Evolutionary conservation across 805 yeast species (phyloP).

Genomic region (Jamesozyma jinghongensis): DNA sequence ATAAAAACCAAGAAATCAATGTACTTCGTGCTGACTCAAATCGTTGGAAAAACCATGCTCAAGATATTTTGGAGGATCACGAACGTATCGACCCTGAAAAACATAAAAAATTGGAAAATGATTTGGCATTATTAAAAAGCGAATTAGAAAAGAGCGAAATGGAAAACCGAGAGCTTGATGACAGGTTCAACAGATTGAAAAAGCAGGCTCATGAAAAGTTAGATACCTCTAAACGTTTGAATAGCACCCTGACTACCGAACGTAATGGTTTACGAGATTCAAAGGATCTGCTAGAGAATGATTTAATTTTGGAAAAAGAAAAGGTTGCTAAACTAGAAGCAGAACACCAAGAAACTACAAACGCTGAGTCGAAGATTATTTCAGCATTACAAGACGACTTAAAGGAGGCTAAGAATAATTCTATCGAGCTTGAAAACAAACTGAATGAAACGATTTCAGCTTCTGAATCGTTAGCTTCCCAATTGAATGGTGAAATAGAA

Average conservation of each 20-base stretch:
- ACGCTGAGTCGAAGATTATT: background rate
- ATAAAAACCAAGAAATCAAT: constrained; percentile 41
- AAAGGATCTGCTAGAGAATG: constrained; percentile 30
- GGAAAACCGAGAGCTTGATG: constrained; percentile 29
- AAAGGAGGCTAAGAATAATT: constrained; percentile 12
- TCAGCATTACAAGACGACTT: constrained; percentile 11
- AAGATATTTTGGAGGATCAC: constrained; percentile 37
- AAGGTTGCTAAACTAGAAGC: constrained; percentile 1
- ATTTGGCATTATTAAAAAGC: constrained; percentile 18
- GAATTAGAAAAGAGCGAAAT: constrained; percentile 17
- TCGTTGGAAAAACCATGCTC: constrained; percentile 49
- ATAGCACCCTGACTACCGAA: constrained; percentile 34
- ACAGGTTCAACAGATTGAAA: constrained; percentile 26
- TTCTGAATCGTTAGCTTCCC: constrained; percentile 6
- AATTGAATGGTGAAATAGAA: constrained; percentile 8
- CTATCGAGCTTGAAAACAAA: constrained; percentile 13
- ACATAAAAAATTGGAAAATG: constrained; percentile 30
- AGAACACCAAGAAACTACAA: background rate
- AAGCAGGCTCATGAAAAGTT: constrained; percentile 31
- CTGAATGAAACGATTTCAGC: constrained; percentile 7
- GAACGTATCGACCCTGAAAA: constrained; percentile 42
- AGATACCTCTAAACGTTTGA: constrained; percentile 24
- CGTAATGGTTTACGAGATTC: constrained; percentile 26
- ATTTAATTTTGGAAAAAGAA: constrained; percentile 4
- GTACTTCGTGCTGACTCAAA: constrained; percentile 44